phyloP scores from a whole-genome alignment of 192 early-diverging fungal genomes.

The Tieghemiomyces parasiticus region DNA sequence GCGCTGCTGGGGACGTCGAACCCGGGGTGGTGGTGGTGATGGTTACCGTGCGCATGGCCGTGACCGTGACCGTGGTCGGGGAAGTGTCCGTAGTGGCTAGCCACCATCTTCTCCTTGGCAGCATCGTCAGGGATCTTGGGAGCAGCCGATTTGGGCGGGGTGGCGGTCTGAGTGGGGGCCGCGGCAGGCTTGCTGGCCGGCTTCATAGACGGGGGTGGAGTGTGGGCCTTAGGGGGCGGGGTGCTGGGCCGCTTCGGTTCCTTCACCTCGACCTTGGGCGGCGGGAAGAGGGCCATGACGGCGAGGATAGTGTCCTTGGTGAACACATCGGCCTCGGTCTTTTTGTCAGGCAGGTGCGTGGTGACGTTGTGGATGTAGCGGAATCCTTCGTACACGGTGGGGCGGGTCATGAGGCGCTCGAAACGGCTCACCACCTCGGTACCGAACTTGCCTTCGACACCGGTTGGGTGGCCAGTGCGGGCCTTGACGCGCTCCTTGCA shows the following conservation, averaged over 20 bases:
- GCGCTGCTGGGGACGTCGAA: not conserved
- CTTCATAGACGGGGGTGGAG: not conserved
- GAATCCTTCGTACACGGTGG: constrained; percentile 33
- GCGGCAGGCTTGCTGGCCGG: not conserved
- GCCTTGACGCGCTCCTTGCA: constrained; percentile 48
- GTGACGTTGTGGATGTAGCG: constrained; percentile 32
- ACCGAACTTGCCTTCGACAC: constrained; percentile 47
- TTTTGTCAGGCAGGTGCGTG: constrained; percentile 24
- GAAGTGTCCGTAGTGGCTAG: constrained; percentile 18
- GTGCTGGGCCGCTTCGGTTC: not conserved
- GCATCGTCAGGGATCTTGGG: constrained; percentile 15
- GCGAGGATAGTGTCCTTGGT: constrained; percentile 21
- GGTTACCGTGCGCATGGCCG: not conserved
- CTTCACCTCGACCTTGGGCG: not conserved
- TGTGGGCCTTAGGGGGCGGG: not conserved
- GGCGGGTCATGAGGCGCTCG: constrained; percentile 25
- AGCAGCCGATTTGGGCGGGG: not conserved
- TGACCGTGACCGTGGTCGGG: constrained; percentile 7
- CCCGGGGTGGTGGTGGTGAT: no score
- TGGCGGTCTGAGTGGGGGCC: not conserved
- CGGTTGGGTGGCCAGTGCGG: constrained; percentile 50
- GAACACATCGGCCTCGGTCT: constrained; percentile 31
- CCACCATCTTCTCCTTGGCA: constrained; percentile 8
- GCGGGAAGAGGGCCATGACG: constrained; percentile 33
- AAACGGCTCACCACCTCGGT: constrained; percentile 48